Evolutionary conservation across 1,284 basidiomycete genomes (phyloP).

Genomic region (Sporisorium sorghi): DNA sequence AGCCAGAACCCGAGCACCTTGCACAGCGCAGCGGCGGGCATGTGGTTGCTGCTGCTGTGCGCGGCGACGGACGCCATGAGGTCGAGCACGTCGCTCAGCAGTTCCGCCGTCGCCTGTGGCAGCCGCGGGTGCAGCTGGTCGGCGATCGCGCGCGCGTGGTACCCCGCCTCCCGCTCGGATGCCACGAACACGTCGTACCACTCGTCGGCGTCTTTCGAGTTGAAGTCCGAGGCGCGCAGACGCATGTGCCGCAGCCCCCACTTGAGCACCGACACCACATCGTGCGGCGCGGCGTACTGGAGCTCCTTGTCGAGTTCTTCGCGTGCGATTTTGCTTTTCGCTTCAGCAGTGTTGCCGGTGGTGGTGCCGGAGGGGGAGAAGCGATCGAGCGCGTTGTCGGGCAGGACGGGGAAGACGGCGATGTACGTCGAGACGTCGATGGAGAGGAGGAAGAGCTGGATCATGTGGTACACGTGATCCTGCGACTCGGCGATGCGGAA

Average conservation of each 20-base stretch:
- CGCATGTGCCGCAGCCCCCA: slow-evolving; percentile 58
- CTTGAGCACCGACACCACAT: slow-evolving; percentile 55
- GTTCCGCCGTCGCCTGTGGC: slow-evolving; percentile 38
- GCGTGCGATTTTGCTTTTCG: slow-evolving; percentile 17
- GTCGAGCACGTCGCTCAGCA: slow-evolving; percentile 50
- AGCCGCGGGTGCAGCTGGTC: slow-evolving; percentile 46
- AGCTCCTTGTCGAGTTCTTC: slow-evolving; percentile 50
- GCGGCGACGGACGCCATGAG: slow-evolving; percentile 56
- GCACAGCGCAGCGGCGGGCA: slow-evolving; percentile 52
- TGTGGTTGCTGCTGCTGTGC: slow-evolving; percentile 54
- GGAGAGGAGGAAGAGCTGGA: slow-evolving; percentile 56
- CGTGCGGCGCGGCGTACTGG: slow-evolving; percentile 49
- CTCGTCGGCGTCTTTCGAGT: slow-evolving; percentile 23
- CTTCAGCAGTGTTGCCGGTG: not conserved
- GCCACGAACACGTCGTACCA: slow-evolving; percentile 58
- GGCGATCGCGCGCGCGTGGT: slow-evolving; percentile 45
- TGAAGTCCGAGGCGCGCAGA: slow-evolving; percentile 42
- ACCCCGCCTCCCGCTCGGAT: slow-evolving; percentile 36
- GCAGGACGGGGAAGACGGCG: slow-evolving; percentile 44
- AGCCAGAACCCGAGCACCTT: slow-evolving; percentile 57
- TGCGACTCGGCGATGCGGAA: slow-evolving; percentile 54
- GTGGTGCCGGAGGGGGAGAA: slow-evolving; percentile 10
- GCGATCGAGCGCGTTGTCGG: slow-evolving; percentile 32
- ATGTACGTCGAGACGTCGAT: slow-evolving; percentile 49
- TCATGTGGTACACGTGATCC: slow-evolving; percentile 38